Base-by-base conservation (phyloP, 345 rosid species). In the Xanthoceras sorbifolium region DNA sequence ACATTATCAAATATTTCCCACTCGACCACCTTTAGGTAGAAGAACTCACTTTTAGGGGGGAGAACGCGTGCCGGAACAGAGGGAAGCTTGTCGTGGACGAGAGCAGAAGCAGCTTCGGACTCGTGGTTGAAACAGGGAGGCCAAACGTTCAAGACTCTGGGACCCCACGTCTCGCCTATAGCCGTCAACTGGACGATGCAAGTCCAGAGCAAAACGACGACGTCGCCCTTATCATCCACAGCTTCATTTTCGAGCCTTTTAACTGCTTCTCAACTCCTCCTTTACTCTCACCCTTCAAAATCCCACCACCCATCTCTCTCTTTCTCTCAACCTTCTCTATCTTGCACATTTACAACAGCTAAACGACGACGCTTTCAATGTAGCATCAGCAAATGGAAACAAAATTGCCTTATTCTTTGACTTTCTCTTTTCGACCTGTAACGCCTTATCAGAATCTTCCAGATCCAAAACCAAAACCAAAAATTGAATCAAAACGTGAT, bases 201-300 rank as follows among this genome's bases (percentile, higher is more conserved):
- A 31, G 98, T 97, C 99, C 99, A 97, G 3, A 97, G 84, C 84
- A 97, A 82, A 79, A 97, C 86, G 64, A 85, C 0, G 97, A 89
- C 69, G 97, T 85, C 69, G 98, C 99, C 2, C 99, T 88, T 72
- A 94, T 86, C 88, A 92, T 82, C 99, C 99, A 94, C 77, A 92
- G 77, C 83, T 94, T 91, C 90, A 85, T 88, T 74, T 86, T 86
- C 64, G 97, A 86, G 79, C 88, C 67, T 83, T 82, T 90, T 14
- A 89, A 75, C 84, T 90, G 76, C 18, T 62, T 44, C 15, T 66
- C 50, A 14, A 14, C 66, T 72, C 29, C 36, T 34, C 55, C 29
- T 90, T 78, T 89, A 94, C 28, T 78, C 76, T 81, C 82, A 75
- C 55, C 77, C 78, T 76, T 84, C 67, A 90, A 62, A 57, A 81